Evolutionary conservation across 2,329 filamentous ascomycete species (phyloP), one percentile per base, ranked within the genome.

Genomic region (Claviceps maximensis): DNA sequence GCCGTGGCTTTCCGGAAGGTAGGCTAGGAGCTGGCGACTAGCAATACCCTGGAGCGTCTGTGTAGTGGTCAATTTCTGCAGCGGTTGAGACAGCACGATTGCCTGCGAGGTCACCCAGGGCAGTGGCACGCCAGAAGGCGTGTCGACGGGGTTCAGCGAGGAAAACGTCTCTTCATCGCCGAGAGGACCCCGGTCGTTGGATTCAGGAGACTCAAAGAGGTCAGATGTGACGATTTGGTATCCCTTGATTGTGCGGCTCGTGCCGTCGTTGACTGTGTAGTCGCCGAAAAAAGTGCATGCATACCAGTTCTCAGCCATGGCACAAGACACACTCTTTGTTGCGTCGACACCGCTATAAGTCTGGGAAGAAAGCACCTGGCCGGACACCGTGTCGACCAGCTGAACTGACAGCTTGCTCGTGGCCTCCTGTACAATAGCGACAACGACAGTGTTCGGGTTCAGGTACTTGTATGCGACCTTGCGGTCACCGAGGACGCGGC

Each of bases 381-480:
- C 93, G 12, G 90, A 94, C 7, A 95, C 78, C 2, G 87, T 87
- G 64, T 98, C 90, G 15, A 98, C 67, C 12, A 97, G 75, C 62
- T 91, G 89, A 57, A 94, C 75, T 0, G 82, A 83, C 8, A 89
- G 80, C 1, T 76, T 76, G 3, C 73, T 76, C 2, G 75, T 63
- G 12, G 73, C 71, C 23, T 84, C 77, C 36, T 84, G 76, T 2
- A 83, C 71, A 1, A 87, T 76, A 1, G 86, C 87, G 47, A 95
- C 75, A 0, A 97, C 77, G 2, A 89, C 75, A 7, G 88, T 78
- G 68, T 95, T 96, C 0, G 87, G 82, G 70, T 94, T 95, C 42
- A 98, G 73, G 65, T 97, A 97, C 71, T 98, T 98, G 80, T 98
- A 98, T 57, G 91, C 79, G 48, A 98, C 93, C n/a, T 83, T 84